Evolutionary conservation across 2,329 filamentous ascomycete species (phyloP).

Genomic region (Cladophialophora exuberans): DNA sequence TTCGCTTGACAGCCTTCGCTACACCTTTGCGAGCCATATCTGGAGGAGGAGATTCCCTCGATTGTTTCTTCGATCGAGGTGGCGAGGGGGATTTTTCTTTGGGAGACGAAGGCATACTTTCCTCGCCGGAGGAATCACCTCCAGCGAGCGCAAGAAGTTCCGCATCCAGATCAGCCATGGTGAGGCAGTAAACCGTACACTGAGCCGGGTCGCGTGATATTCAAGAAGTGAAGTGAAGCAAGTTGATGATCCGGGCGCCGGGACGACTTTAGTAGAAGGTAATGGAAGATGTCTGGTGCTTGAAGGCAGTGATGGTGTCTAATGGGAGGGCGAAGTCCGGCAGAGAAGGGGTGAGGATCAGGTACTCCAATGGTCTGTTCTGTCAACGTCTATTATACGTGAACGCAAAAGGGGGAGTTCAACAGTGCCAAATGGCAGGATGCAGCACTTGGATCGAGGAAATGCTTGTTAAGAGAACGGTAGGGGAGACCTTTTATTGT

Average conservation of each 20-base stretch:
- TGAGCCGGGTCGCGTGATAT: not conserved
- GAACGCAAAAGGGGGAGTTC: slow-evolving; percentile 6
- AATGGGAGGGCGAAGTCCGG: not conserved
- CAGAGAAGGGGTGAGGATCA: not conserved
- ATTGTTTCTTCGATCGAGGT: slow-evolving; percentile 48
- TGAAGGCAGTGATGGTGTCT: not conserved
- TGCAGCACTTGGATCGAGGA: no score
- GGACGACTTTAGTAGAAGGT: not conserved
- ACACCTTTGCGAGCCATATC: slow-evolving; percentile 53
- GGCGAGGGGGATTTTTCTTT: slow-evolving; percentile 60
- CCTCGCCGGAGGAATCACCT: slow-evolving; percentile 63
- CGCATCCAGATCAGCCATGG: slow-evolving; percentile 88
- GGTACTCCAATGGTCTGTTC: not conserved
- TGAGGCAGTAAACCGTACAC: slow-evolving; percentile 18
- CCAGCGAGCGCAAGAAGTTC: slow-evolving; percentile 92
- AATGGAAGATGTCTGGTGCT: not conserved
- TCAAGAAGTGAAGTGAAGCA: not conserved
- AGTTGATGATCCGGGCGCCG: not conserved
- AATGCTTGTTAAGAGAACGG: no score
- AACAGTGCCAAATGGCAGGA: slow-evolving; percentile 13
- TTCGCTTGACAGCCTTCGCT: slow-evolving; percentile 49
- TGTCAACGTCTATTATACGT: not conserved
- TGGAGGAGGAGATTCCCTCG: slow-evolving; percentile 47
- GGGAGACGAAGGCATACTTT: slow-evolving; percentile 58
- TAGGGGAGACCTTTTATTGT: no score